phyloP scores from a whole-genome alignment of 73 alveolate species.

The Paramecium sexaurelia region DNA sequence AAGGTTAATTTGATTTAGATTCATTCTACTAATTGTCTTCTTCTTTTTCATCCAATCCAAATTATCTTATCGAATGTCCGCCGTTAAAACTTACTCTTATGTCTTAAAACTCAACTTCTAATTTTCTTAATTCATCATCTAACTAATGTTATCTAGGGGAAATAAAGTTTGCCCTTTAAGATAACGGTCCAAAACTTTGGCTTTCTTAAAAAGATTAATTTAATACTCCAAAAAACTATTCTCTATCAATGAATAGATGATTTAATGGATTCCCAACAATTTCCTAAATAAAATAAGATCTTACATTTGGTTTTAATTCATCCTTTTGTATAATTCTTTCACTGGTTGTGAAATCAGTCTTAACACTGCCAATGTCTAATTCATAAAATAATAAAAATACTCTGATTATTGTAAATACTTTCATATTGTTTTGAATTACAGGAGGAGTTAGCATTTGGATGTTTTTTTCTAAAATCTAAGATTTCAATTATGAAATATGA shows the following conservation, averaged over 20 bases:
- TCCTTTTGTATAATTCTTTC: neutral
- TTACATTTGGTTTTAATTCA: neutral
- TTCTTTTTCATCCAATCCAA: neutral
- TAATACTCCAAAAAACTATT: neutral
- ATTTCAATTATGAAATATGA: neutral
- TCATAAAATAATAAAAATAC: neutral
- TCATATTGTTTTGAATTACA: neutral
- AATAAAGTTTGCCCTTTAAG: neutral
- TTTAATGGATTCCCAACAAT: neutral
- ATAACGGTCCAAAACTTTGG: neutral
- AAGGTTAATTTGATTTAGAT: neutral
- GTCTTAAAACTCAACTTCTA: neutral
- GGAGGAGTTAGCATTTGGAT: neutral
- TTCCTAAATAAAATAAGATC: neutral
- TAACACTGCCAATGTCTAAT: neutral
- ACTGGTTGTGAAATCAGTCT: neutral
- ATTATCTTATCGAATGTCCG: neutral
- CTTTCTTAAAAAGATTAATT: neutral
- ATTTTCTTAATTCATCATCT: neutral
- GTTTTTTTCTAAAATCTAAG: neutral
- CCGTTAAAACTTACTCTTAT: neutral
- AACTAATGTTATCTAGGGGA: neutral
- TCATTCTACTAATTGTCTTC: neutral
- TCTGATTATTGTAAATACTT: neutral
- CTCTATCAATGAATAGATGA: neutral